phyloP scores from a whole-genome alignment of 148 eudicot genomes.

The Bassia scoparia region DNA sequence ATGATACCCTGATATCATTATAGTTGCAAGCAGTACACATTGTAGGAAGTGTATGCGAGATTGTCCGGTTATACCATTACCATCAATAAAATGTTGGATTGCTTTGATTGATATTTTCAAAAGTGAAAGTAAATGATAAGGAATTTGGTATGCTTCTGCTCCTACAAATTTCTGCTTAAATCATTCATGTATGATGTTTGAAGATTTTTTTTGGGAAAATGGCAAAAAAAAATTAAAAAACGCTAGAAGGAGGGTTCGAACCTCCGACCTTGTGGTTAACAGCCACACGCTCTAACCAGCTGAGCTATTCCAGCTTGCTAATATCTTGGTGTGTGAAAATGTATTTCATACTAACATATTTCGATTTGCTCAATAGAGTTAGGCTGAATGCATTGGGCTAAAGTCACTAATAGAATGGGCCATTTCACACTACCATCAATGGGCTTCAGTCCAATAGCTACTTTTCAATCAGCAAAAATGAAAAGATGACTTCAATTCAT shows the following conservation, averaged over 20 bases:
- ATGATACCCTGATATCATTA: background rate
- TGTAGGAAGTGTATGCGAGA: background rate
- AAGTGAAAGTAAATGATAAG: background rate
- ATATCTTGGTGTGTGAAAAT: background rate
- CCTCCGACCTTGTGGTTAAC: slow-evolving; percentile 63
- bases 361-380: too few relatives aligned
- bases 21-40: background rate
- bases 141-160: too few relatives aligned
- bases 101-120: too few relatives aligned
- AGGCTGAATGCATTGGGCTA: background rate
- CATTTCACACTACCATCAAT: too few relatives aligned
- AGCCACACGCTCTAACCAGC: slow-evolving; percentile 61
- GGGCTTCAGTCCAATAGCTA: too few relatives aligned
- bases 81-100: background rate
- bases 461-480: too few relatives aligned
- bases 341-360: too few relatives aligned
- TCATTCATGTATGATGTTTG: too few relatives aligned
- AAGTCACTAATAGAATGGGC: background rate
- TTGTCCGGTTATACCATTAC: background rate
- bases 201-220: too few relatives aligned
- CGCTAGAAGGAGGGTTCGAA: slow-evolving; percentile 57
- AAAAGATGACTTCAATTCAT: too few relatives aligned
- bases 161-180: too few relatives aligned
- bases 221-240: background rate
- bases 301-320: slow-evolving; percentile 44